Evolutionary conservation across 305 asterid species (phyloP), one percentile per base, ranked within the genome.

Genomic region (Solanum hybrid): DNA sequence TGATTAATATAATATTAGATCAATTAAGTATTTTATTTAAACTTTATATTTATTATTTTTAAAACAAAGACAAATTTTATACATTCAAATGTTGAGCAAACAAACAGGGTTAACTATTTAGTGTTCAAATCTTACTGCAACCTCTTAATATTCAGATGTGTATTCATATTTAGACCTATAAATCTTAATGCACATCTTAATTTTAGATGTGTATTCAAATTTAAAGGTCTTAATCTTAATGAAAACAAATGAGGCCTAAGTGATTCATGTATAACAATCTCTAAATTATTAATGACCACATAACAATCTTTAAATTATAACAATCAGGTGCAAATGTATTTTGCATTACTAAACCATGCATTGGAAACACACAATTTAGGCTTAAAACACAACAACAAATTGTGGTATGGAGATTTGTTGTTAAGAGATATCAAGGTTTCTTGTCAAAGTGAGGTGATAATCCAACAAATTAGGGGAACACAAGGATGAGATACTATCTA

Each of bases 271-370:
- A 33, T 78, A 78, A 78, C 45, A 20, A 20, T 78, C 83, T 10
- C 24, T 33, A 33, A 32, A 33, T 20, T 29, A 14, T 75, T 29
- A 75, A 75, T 78, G 38, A 76, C n/a, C 38, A 7, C 24, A 15
- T 15, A 29, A 75, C n/a, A 75, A 75, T 27, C 37, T 26, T 26
- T 72, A 72, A 12, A 72, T 79, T 79, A 79, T 38, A 82, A 83
- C 38, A 39, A 82, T 83, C 10, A 29, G 20, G 34, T 11, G 38
- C 39, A 29, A 83, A 26, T 83, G 75, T 45, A 83, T 9, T 83
- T 82, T 41, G 17, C 87, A 83, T 27, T 41, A 83, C 87, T 45
- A 83, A 83, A 41, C 73, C 87, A 83, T 39, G 87, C 73, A 83
- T 9, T 15, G 15, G 87, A 34, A 83, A 27, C 73, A 39, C 32